These are phyloP conservation scores for Carex parvula DNA, from an alignment of 176 grass and related monocot species.

Conservation along the genomic window DNA sequence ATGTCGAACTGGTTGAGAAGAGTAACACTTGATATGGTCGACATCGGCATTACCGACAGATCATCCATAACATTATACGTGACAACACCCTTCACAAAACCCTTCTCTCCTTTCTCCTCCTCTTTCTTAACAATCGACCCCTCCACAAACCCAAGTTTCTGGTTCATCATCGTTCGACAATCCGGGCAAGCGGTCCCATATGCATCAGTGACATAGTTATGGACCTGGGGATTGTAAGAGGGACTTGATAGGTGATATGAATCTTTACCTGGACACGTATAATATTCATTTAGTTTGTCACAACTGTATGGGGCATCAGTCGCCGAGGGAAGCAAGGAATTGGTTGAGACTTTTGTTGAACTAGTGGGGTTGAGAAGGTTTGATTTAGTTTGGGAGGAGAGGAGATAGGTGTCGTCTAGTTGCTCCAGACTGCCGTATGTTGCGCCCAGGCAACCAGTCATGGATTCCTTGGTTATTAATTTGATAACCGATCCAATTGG, in stretches of 20 bases:
- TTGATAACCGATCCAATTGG: background rate
- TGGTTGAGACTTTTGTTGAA: no score
- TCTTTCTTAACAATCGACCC: background rate
- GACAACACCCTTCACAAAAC: no score
- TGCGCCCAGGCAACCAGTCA: constrained; percentile 7
- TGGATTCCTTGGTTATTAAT: background rate
- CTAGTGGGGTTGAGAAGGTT: constrained; percentile 19
- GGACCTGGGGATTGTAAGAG: background rate
- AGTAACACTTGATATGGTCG: constrained; percentile 28
- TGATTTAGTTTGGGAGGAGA: background rate
- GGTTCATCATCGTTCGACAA: background rate
- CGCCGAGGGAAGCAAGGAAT: no score
- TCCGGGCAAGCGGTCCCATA: background rate
- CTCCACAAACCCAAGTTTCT: background rate
- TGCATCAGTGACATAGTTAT: background rate
- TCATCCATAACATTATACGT: constrained; percentile 22
- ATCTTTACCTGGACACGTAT: no score
- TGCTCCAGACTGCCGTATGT: constrained; percentile 24
- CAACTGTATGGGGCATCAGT: no score
- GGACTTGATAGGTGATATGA: no score
- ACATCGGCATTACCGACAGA: constrained; percentile 37
- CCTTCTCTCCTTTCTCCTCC: background rate
- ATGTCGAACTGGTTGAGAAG: constrained; percentile 16
- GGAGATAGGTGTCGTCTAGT: constrained; percentile 33
- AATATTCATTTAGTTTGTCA: no score